Conservation (phyloP, 2,329 filamentous ascomycete genomes). For the Ilyonectria destructans region DNA sequence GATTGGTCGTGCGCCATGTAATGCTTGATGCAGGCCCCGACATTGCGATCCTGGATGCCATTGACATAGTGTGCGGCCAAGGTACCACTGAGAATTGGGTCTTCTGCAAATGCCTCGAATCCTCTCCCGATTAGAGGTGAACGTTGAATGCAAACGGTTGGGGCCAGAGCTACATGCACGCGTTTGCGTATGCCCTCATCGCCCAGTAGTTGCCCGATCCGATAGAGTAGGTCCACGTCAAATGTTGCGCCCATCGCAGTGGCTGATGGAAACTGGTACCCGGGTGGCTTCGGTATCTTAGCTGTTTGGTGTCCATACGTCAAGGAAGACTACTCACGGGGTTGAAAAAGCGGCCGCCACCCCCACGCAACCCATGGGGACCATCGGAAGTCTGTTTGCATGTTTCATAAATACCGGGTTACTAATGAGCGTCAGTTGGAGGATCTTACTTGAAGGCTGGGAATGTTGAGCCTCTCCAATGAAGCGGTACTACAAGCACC, state of each 20-base stretch:
- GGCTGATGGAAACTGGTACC: slow-evolving; percentile 36
- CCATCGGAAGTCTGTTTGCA: slow-evolving; percentile 32
- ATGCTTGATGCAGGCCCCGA: slow-evolving; percentile 59
- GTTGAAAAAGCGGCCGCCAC: slow-evolving; percentile 31
- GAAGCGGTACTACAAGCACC: slow-evolving; percentile 22
- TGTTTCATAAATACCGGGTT: too few relatives aligned
- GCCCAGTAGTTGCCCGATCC: slow-evolving; percentile 71
- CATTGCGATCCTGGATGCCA: slow-evolving; percentile 56
- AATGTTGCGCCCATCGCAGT: slow-evolving; percentile 71
- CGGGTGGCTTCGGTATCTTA: background rate
- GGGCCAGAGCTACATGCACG: slow-evolving; percentile 71
- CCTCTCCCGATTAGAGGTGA: slow-evolving; percentile 59
- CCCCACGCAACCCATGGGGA: slow-evolving; percentile 36
- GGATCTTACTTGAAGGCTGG: slow-evolving; percentile 8
- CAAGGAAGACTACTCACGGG: slow-evolving; percentile 2
- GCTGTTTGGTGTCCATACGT: background rate
- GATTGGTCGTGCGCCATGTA: slow-evolving; percentile 58
- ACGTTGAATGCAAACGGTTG: slow-evolving; percentile 57
- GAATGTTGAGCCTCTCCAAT: slow-evolving; percentile 23
- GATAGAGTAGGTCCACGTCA: slow-evolving; percentile 69
- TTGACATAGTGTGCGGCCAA: slow-evolving; percentile 51
- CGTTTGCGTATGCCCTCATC: slow-evolving; percentile 71
- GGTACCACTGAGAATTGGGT: slow-evolving; percentile 57
- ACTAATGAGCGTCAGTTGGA: background rate
- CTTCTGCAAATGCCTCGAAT: slow-evolving; percentile 59